Evolutionary conservation across 2,329 filamentous ascomycete species (phyloP).

Genomic region (Aspergillus sp.): DNA sequence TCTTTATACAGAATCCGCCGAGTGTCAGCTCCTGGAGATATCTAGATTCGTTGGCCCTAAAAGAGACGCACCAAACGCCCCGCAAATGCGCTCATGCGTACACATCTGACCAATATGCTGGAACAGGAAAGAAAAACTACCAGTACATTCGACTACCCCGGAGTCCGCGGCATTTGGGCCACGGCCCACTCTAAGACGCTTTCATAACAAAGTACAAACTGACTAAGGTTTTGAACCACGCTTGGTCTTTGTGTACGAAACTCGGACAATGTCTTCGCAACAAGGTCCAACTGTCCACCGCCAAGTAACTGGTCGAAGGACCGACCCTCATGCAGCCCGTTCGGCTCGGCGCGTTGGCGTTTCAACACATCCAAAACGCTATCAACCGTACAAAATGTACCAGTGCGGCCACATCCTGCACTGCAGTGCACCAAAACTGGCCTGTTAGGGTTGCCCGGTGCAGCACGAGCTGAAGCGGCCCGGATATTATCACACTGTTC

Average conservation of each 20-base stretch:
- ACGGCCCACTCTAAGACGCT: slow-evolving; percentile 85
- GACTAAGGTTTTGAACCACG: slow-evolving; percentile 93
- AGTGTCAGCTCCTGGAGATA: neutral
- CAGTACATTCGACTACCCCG: neutral
- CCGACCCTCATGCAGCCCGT: neutral
- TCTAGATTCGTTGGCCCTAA: neutral
- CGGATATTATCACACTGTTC: slow-evolving; percentile 76
- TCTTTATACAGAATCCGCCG: neutral
- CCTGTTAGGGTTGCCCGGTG: slow-evolving; percentile 51
- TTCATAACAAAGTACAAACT: slow-evolving; percentile 96
- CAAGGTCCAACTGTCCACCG: slow-evolving; percentile 71
- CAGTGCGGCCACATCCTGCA: slow-evolving; percentile 91
- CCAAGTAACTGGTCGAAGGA: slow-evolving; percentile 62
- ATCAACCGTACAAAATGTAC: slow-evolving; percentile 95
- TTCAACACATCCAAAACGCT: slow-evolving; percentile 96
- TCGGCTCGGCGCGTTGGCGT: slow-evolving; percentile 59
- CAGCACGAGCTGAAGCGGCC: slow-evolving; percentile 34
- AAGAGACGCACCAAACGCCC: slow-evolving; percentile 10
- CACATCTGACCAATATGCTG: slow-evolving; percentile 6
- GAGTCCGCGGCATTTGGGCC: slow-evolving; percentile 17
- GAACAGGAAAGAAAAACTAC: neutral
- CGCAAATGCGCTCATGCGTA: slow-evolving; percentile 14
- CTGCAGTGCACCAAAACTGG: slow-evolving; percentile 94
- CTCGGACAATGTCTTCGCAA: slow-evolving; percentile 85
- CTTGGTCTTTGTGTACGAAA: slow-evolving; percentile 85